Percentiles rank a stretch among this genome's conserved stretches.
Conservation (phyloP, 2,329 filamentous ascomycete genomes). For the Ramularia endophylla region DNA sequence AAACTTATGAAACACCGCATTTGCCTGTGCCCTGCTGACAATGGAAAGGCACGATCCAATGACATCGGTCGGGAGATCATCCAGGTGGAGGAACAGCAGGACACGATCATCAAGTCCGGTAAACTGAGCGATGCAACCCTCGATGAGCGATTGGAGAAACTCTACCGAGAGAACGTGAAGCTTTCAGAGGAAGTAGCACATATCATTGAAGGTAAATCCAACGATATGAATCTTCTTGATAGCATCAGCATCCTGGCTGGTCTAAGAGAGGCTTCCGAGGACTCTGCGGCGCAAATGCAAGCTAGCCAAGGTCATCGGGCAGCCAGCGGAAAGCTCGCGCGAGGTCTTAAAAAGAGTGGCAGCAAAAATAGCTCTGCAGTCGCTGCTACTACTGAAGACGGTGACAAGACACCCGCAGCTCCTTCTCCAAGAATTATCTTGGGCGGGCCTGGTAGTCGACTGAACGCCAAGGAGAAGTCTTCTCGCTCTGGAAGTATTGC, state of each 20-base stretch:
- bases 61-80: constrained; percentile 33
- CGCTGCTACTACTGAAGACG: constrained; percentile 23
- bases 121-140: constrained; percentile 31
- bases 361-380: constrained; percentile 18
- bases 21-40: too few species aligned
- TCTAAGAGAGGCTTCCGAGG: constrained; percentile 43
- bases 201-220: constrained; percentile 38
- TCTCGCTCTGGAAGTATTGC: constrained; percentile 39
- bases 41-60: constrained; percentile 25
- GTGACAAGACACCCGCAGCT: constrained; percentile 24
- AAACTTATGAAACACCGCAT: not conserved
- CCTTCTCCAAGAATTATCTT: constrained; percentile 29
- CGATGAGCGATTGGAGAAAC: constrained; percentile 41
- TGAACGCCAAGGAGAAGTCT: constrained; percentile 32
- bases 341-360: constrained; percentile 22
- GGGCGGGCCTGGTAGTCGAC: constrained; percentile 16
- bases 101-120: constrained; percentile 25
- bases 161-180: constrained; percentile 45
- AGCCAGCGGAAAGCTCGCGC: constrained; percentile 23
- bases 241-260: constrained; percentile 43
- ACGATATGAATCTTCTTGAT: constrained; percentile 37
- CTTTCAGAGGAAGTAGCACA: constrained; percentile 41
- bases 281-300: constrained; percentile 32
- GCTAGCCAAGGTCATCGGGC: constrained; percentile 18
- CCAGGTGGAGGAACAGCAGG: constrained; percentile 32